Base-by-base conservation (phyloP, 1,284 basidiomycete genomes). In the Neotropicomus parvogracilis region DNA sequence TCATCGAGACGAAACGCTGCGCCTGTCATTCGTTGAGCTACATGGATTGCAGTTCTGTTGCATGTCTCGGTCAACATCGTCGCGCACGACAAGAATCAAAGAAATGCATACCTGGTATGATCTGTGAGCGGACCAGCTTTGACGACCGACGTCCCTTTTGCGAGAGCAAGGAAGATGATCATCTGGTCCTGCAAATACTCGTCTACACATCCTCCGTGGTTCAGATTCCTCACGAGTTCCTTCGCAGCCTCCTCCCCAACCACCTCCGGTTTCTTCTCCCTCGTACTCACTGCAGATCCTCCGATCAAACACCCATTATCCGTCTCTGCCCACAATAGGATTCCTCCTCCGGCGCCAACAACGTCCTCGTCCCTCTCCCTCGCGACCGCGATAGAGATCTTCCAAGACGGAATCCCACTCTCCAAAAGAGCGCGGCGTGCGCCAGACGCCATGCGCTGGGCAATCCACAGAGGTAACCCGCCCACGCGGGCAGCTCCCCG, bases 121-220 rank as follows among this genome's bases (percentile, higher is more conserved):
- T 85, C 62, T 11, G 75, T 80, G 24, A 88, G 54, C 2, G 77
- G 81, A 1, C 78, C 76, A 12, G 68, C 75, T 33, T 73, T 73
- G 21, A 88, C 69, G 37, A 68, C 68, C 6, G 83, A 87, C 21
- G 56, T 71, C 4, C 84, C 84, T 40, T 79, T 66, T 6, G 85
- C 83, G 12, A 88, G 70, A 10, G 83, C 83, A 65, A 88, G 77
- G 58, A 87, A 82, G 33, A 88, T 75, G 46, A 88, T 79, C 31
- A 88, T 80, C 59, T 88, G 86, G 61, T 89, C 86, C 70, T 86
- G 78, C 58, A 79, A 52, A 56, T 75, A 70, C 51, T 85, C 84
- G 52, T 88, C 86, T 3, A 88, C 80, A 53, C 82, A 85, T 20
- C 83, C 85, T 7, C 73, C 82, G 27, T 77, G 72, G 7, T 72